Evolutionary conservation across 345 rosid genomes (phyloP).

Genomic region (Melaleuca alternifolia): DNA sequence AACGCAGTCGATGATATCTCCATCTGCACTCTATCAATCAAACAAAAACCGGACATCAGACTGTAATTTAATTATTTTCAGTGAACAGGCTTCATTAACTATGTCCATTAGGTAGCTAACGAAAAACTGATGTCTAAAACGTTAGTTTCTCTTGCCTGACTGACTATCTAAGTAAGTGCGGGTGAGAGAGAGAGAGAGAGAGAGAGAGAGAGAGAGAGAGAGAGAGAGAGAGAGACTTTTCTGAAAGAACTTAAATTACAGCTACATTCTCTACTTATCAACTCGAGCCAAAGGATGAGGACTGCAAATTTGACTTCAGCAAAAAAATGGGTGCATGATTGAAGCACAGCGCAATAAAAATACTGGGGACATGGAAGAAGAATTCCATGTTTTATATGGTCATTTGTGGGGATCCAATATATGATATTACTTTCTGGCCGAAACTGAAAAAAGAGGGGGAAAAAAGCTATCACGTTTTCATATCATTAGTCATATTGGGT

Average conservation of each 20-base stretch:
- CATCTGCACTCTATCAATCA: constrained; percentile 31
- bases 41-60: not conserved
- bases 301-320: not conserved
- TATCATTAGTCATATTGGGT: not conserved
- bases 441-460: not conserved
- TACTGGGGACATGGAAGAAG: not conserved
- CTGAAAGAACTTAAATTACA: not conserved
- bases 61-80: not conserved
- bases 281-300: not conserved
- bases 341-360: not conserved
- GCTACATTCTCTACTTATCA: not conserved
- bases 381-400: not conserved
- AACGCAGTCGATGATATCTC: constrained; percentile 44
- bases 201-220: not conserved
- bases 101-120: not conserved
- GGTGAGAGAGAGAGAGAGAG: not conserved
- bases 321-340: not conserved
- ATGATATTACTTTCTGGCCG: not conserved
- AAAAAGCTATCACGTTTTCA: not conserved
- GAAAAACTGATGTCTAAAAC: not conserved
- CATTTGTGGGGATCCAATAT: not conserved
- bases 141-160: not conserved
- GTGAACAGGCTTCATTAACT: not conserved
- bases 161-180: not conserved
- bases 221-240: not conserved